Base-by-base conservation (phyloP, 768 basidiomycete genomes). In the Pulveroboletus sp. region DNA sequence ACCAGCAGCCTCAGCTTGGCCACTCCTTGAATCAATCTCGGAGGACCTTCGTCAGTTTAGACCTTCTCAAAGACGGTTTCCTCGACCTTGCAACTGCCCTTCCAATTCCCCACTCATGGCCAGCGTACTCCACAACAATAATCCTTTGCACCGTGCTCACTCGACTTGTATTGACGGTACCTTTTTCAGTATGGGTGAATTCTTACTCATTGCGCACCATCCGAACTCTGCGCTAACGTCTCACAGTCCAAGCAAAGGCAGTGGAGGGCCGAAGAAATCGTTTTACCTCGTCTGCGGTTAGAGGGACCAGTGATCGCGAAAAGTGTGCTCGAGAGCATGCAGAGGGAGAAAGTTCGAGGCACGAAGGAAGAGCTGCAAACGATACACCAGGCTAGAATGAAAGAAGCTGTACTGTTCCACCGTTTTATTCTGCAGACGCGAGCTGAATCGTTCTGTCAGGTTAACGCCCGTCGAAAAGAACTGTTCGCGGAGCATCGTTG, bases 31-130 rank as follows among this genome's bases (percentile, higher is more conserved):
- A 43, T 22, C 40, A 32, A 24, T 27, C 52, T 45, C 50, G 53
- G 40, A 66, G 64, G 47, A 56, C 51, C 9, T 47, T 70, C 42
- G 52, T 45, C 46, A 57, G 52, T 47, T 36, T 68, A 39, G 64
- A 64, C 43, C 39, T 63, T 36, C 63, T 83, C 47, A 75, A 77
- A 30, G 75, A 89, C 60, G 82, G 80, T 10, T 89, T 90, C 60
- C 73, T 90, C 13, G 89, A 91, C 73, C 70, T 90, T 42, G 84
- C 89, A 20, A 62, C 80, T 31, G 86, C 85, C 4, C 70, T 90
- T n/a, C 89, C 89, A 2, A 72, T 80, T 55, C 86, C 89, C 20
- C 73, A 82, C 1, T 77, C 76, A 10, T 73, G 81, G 54, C 88
- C 89, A 0, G 68, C 81, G 0, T 91, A 91, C 67, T 79, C 89